These are phyloP conservation scores for Vigna reflexopilosa DNA, from an alignment of 306 rosid genomes.

Conservation along the genomic window DNA sequence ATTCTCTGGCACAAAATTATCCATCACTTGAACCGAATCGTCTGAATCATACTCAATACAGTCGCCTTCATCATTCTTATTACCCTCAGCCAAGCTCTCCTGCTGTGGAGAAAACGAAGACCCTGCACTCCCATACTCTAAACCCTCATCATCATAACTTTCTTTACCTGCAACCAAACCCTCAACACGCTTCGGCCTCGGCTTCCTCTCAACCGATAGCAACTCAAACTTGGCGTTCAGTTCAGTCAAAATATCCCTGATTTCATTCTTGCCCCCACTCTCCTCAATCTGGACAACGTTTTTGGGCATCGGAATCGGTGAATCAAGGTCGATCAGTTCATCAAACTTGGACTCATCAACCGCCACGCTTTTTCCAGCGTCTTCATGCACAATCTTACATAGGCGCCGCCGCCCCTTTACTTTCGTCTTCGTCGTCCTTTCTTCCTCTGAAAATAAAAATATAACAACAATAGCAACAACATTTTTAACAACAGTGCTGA, in stretches of 20 bases:
- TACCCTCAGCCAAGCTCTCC: slow-evolving; percentile 46
- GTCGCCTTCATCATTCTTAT: slow-evolving; percentile 17
- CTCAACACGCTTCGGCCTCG: slow-evolving; percentile 44
- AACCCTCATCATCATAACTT: slow-evolving; percentile 43
- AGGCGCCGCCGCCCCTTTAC: slow-evolving; percentile 82
- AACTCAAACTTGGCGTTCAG: slow-evolving; percentile 76
- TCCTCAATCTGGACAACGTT: slow-evolving; percentile 36
- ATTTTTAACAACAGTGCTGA: background rate
- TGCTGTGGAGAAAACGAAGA: slow-evolving; percentile 62
- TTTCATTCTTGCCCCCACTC: slow-evolving; percentile 63
- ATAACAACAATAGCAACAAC: background rate
- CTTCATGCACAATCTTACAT: slow-evolving; percentile 64
- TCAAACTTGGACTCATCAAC: slow-evolving; percentile 50
- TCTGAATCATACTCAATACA: slow-evolving; percentile 41
- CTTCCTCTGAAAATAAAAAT: slow-evolving; percentile 46
- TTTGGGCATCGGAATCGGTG: slow-evolving; percentile 49
- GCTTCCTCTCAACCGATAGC: slow-evolving; percentile 71
- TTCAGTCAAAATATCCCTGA: slow-evolving; percentile 77
- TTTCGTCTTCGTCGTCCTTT: slow-evolving; percentile 62
- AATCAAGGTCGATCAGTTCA: slow-evolving; percentile 60
- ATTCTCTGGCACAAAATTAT: slow-evolving; percentile 50
- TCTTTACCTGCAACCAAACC: slow-evolving; percentile 37
- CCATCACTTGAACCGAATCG: slow-evolving; percentile 51
- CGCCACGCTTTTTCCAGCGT: slow-evolving; percentile 28
- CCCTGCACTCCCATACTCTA: slow-evolving; percentile 58